phyloP scores from a whole-genome alignment of 768 basidiomycete species.

The Cytidiella melzeri region DNA sequence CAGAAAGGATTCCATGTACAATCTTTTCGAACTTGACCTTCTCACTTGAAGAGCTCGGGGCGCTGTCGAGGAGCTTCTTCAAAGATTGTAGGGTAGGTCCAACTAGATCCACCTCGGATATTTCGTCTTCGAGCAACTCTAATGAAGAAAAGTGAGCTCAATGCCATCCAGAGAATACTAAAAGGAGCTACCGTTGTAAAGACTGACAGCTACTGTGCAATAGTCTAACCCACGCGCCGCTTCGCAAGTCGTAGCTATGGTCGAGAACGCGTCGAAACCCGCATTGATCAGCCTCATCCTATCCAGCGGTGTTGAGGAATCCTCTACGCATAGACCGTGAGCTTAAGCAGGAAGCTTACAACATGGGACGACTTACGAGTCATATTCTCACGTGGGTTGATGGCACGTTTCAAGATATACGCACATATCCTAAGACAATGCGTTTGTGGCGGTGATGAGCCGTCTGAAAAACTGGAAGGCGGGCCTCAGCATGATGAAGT shows the following conservation, averaged over 20 bases:
- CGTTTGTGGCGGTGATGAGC: slow-evolving; percentile 18
- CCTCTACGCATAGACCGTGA: slow-evolving; percentile 31
- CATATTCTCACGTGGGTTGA: slow-evolving; percentile 43
- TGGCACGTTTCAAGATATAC: slow-evolving; percentile 68
- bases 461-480: slow-evolving; percentile 2
- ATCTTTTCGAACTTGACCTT: slow-evolving; percentile 51
- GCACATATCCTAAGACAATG: slow-evolving; percentile 84
- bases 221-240: slow-evolving; percentile 64
- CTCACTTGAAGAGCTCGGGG: slow-evolving; percentile 35
- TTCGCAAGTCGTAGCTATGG: slow-evolving; percentile 53
- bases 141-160: not conserved
- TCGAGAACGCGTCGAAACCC: slow-evolving; percentile 55
- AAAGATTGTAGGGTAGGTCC: slow-evolving; percentile 77
- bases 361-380: slow-evolving; percentile 37
- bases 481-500: not conserved
- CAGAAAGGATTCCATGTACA: slow-evolving; percentile 78
- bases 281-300: slow-evolving; percentile 59
- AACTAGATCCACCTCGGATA: slow-evolving; percentile 69
- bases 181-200: slow-evolving; percentile 59
- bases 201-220: slow-evolving; percentile 67
- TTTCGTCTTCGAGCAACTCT: slow-evolving; percentile 87
- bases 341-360: too few species aligned
- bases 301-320: slow-evolving; percentile 38
- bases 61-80: slow-evolving; percentile 64
- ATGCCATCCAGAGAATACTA: not conserved